Base-by-base conservation (phyloP, 2,329 filamentous ascomycete genomes). In the Phialocephala subalpina region DNA sequence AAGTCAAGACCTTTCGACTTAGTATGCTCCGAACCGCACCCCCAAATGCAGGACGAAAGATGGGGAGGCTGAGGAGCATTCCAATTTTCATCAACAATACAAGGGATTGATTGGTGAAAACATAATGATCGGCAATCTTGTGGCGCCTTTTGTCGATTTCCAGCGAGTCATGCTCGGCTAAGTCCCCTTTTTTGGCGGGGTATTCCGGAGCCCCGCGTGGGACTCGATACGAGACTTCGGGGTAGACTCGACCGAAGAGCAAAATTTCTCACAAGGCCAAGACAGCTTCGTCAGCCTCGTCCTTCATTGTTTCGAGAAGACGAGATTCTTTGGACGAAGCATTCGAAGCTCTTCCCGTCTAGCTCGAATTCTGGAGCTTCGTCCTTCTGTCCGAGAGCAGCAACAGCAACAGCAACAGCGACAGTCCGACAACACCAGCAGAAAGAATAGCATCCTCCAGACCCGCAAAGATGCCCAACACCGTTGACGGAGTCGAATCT, bases 241-340 rank as follows among this genome's bases (percentile, higher is more conserved):
- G 58, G 40, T 8, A 35, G 42, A 42, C 1, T 52, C 12, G 12
- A 45, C 58, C 58, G 58, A 60, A 12, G 36, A 58, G 27, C 18
- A 20, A 29, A 29, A 42, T 29, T 14, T 16, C 20, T 36, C 22
- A 18, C 9, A 14, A 27, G 27, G 7, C 52, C 14, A 56, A 18
- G 16, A 40, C 12, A 29, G 29, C 18, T 49, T 52, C 27, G 9
- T 60, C 58, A 60, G 58, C 58, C 58, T 60, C 29, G 58, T 60
- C 40, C 33, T 35, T 25, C 18, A 47, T 20, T 49, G 16, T 45
- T 42, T 49, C 36, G 57, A 47, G 25, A 47, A 27, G 20, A 47
- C 36, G 57, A 35, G 18, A n/a, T 18, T 16, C 9, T 20, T 20
- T 3, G 16, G 18, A 36, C 4, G 29, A 25, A 57, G 9, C 33